These are phyloP conservation scores for Boletus smithii DNA, from an alignment of 1,284 basidiomycete species.

Conservation along the genomic window DNA sequence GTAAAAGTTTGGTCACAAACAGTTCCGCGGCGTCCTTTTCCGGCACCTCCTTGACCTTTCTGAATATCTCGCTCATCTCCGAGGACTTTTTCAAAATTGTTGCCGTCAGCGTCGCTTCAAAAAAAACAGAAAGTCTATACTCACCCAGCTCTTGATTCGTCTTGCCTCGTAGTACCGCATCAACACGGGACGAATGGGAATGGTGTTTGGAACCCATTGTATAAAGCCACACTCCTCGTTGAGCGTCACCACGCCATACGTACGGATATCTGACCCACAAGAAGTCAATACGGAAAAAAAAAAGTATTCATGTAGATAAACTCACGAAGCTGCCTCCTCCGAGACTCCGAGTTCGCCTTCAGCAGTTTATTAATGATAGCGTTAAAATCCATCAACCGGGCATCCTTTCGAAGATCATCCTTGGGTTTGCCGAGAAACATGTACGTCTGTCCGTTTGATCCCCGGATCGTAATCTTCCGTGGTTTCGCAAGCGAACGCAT, in stretches of 20 bases:
- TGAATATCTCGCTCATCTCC: conserved; percentile 57
- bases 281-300: conserved; percentile 4
- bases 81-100: conserved; percentile 21
- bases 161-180: conserved; percentile 68
- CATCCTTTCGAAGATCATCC: conserved; percentile 97
- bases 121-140: conserved; percentile 17
- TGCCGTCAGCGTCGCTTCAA: conserved; percentile 1
- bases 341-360: conserved; percentile 90
- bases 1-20: conserved; percentile 63
- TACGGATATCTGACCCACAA: conserved; percentile 73
- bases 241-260: conserved; percentile 93
- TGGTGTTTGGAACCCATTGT: conserved; percentile 97
- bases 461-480: conserved; percentile 85
- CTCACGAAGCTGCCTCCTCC: conserved; percentile 83
- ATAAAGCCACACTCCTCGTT: conserved; percentile 98
- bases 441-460: conserved; percentile 82
- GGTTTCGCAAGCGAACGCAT: conserved; percentile 95
- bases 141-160: conserved; percentile 62
- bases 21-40: conserved; percentile 55
- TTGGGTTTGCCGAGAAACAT: conserved; percentile 97
- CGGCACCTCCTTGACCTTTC: conserved; percentile 50
- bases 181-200: conserved; percentile 81
- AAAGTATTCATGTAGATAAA: conserved; percentile 13
- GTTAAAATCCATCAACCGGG: conserved; percentile 97
- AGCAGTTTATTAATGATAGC: conserved; percentile 97